Conservation (phyloP, 2,329 filamentous ascomycete species). For the Ramularia endophylla region DNA sequence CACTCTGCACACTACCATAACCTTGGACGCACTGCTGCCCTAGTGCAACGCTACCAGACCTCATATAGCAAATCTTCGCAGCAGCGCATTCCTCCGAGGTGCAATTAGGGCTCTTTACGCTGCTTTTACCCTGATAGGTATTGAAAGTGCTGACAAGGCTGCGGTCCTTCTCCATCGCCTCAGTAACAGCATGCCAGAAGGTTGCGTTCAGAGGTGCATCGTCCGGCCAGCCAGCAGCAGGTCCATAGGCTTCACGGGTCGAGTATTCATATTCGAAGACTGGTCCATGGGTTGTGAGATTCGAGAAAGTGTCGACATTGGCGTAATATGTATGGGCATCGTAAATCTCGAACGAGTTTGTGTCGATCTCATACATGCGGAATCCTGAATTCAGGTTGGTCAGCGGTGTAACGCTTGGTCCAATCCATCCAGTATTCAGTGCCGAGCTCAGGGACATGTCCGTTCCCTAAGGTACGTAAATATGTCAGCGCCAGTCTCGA, state of each 20-base stretch:
- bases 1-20: conserved; percentile 39
- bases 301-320: conserved; percentile 43
- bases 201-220: conserved; percentile 51
- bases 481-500: neutral
- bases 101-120: conserved; percentile 47
- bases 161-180: conserved; percentile 49
- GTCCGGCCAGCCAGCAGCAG: conserved; percentile 40
- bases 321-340: conserved; percentile 50
- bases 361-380: conserved; percentile 51
- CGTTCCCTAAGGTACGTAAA: conserved; percentile 35
- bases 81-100: conserved; percentile 45
- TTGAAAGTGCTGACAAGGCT: conserved; percentile 48
- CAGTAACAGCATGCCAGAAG: conserved; percentile 54
- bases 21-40: conserved; percentile 49
- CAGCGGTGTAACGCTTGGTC: conserved; percentile 47
- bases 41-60: conserved; percentile 49
- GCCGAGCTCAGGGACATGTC: conserved; percentile 35
- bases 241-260: conserved; percentile 45
- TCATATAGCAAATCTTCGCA: conserved; percentile 56
- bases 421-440: conserved; percentile 48
- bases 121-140: conserved; percentile 48
- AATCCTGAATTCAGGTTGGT: conserved; percentile 51
- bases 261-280: conserved; percentile 48
- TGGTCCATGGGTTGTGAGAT: conserved; percentile 39
- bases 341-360: conserved; percentile 48